Percentiles rank a stretch among this genome's conserved stretches.
These are phyloP conservation scores for Dimocarpus longan DNA, from an alignment of 345 rosid genomes.

Conservation along the genomic window DNA sequence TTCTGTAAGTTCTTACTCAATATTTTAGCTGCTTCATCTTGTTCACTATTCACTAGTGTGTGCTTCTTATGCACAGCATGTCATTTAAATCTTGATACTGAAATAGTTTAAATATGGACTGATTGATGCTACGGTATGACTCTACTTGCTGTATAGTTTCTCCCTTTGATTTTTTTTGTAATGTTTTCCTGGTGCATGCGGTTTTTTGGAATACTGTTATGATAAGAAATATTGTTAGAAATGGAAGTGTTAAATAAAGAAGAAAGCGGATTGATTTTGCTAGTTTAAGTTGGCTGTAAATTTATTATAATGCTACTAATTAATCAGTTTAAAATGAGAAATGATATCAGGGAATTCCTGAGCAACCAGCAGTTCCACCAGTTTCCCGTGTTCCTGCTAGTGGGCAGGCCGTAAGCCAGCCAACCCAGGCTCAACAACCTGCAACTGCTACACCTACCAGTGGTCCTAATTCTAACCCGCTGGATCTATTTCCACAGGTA, in stretches of 20 bases:
- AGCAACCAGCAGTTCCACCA: constrained; percentile 57
- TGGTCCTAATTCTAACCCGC: constrained; percentile 66
- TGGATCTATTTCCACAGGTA: constrained; percentile 74
- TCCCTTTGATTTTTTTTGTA: not conserved
- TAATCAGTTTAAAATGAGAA: not conserved
- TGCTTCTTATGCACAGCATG: not conserved
- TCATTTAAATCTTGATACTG: not conserved
- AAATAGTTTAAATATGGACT: not conserved
- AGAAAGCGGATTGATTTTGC: not conserved
- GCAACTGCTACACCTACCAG: constrained; percentile 40
- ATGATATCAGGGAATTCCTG: constrained; percentile 56
- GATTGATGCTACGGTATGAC: not conserved
- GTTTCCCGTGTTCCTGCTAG: constrained; percentile 39
- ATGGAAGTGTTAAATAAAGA: not conserved
- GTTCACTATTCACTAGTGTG: not conserved
- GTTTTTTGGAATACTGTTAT: not conserved
- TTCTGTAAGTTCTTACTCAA: constrained; percentile 38
- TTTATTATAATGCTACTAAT: not conserved
- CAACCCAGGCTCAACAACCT: constrained; percentile 41
- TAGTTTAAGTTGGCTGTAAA: not conserved
- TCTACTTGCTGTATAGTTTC: not conserved
- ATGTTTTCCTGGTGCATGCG: not conserved
- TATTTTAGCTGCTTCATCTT: not conserved
- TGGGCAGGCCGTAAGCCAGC: constrained; percentile 45
- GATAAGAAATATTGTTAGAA: not conserved